phyloP scores from a whole-genome alignment of 352 stramenopile species.

The Phytophthora sansomeana region DNA sequence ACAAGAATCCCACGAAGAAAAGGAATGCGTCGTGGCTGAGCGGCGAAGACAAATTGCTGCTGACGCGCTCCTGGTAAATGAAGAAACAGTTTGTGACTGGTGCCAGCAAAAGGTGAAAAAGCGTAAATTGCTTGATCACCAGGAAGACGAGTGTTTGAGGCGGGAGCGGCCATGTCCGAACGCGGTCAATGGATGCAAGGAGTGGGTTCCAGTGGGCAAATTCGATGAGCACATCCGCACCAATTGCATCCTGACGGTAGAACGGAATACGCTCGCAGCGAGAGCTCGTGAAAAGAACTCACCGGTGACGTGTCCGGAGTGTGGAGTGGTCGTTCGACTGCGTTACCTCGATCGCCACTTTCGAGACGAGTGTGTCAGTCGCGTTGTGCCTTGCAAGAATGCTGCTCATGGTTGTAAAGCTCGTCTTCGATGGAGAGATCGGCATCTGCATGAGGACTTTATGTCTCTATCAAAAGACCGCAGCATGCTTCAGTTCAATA shows the following conservation, averaged over 20 bases:
- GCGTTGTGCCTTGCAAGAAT: slow-evolving; percentile 77
- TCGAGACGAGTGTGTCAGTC: slow-evolving; percentile 61
- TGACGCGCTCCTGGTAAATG: slow-evolving; percentile 57
- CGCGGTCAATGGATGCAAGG: slow-evolving; percentile 56
- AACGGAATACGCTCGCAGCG: slow-evolving; percentile 61
- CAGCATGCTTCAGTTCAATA: slow-evolving; percentile 62
- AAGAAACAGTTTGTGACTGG: slow-evolving; percentile 70
- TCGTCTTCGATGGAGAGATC: slow-evolving; percentile 68
- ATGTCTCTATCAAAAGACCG: slow-evolving; percentile 49
- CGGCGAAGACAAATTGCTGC: slow-evolving; percentile 48
- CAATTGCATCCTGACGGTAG: slow-evolving; percentile 58
- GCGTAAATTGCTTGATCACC: slow-evolving; percentile 71
- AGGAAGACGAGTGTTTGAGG: slow-evolving; percentile 78
- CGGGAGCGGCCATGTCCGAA: slow-evolving; percentile 80
- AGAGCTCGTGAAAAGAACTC: slow-evolving; percentile 59
- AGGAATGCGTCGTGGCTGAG: slow-evolving; percentile 52
- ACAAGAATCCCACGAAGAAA: slow-evolving; percentile 49
- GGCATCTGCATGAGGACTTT: slow-evolving; percentile 76
- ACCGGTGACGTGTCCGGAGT: slow-evolving; percentile 56
- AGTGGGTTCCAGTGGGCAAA: slow-evolving; percentile 77
- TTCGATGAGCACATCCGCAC: slow-evolving; percentile 58
- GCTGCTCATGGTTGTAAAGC: slow-evolving; percentile 65
- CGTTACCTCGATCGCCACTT: slow-evolving; percentile 53
- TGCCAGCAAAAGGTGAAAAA: slow-evolving; percentile 70
- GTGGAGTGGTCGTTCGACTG: slow-evolving; percentile 46